A percentile compares a stretch with the other conserved stretches of the same genome.
phyloP scores from a whole-genome alignment of 2,329 filamentous ascomycete species.

The Thermomyces lanuginosus region DNA sequence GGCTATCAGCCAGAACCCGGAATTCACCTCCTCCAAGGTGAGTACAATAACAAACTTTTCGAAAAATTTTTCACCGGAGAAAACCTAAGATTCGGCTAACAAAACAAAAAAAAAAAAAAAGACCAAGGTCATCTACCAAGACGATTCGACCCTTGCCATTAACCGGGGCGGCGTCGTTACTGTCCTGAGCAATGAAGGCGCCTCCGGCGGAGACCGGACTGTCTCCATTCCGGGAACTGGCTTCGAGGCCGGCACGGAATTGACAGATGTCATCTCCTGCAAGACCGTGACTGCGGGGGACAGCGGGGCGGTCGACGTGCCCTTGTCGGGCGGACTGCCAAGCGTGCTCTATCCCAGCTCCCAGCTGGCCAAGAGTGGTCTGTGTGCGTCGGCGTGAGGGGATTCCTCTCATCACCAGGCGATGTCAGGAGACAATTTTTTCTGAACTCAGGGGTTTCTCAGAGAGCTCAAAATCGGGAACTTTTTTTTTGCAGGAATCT shows the following conservation, averaged over 20 bases:
- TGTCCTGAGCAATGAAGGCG: conserved; percentile 30
- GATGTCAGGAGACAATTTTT: too few species aligned
- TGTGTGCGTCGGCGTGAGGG: conserved; percentile 2
- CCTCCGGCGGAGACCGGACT: conserved; percentile 11
- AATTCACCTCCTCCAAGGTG: conserved; percentile 27
- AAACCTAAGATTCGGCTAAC: too few species aligned
- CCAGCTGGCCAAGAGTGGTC: conserved; percentile 1
- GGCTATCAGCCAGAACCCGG: conserved; percentile 21
- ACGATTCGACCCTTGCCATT: conserved; percentile 29
- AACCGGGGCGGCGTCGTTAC: conserved; percentile 24
- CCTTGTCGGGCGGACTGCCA: conserved; percentile 29
- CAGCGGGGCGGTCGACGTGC: conserved; percentile 29
- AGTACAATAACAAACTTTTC: background rate
- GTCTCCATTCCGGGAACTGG: conserved; percentile 13
- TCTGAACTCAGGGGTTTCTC: too few species aligned
- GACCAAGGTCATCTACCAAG: conserved; percentile 29
- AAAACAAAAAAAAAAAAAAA: conserved; percentile 5
- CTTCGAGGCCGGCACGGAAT: conserved; percentile 10
- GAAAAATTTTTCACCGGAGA: too few species aligned
- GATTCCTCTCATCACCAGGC: background rate
- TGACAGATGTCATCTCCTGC: conserved; percentile 25
- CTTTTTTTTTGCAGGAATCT: too few species aligned
- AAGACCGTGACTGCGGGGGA: conserved; percentile 25
- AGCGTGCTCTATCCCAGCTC: conserved; percentile 16
- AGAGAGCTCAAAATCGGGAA: too few species aligned